Base-by-base conservation (phyloP, 2,329 filamentous ascomycete genomes). In the Gyromitra esculenta region DNA sequence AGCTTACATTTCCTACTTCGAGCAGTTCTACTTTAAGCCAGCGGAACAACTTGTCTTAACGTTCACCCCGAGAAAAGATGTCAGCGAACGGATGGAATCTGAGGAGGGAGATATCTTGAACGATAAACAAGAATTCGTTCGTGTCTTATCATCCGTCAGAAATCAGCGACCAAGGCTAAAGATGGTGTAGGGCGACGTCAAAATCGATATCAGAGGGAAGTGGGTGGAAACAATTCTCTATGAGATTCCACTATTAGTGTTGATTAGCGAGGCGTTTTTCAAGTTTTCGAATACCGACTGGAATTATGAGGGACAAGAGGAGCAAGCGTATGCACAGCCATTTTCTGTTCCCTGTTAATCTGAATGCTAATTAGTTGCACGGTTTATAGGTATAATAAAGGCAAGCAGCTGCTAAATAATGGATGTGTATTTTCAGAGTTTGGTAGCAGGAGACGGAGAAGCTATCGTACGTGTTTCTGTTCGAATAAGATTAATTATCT, bases 181-280 rank as follows among this genome's bases (percentile, higher is more conserved):
- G 15, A 11, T 62, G 9, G 39, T 31, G 39, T 41, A 79, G 56
- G 96, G 96, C 56, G 91, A 94, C 75, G 85, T 97, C 64, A 86
- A 91, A 80, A 90, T 98, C 79, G 86, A 89, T 52, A 91, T 96
- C 78, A 90, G 90, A 80, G 96, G 96, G 8, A 86, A 90, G 70
- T 99, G 96, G 96, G 88, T 93, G 7, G 94, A 97, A 80, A 98
- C 96, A 0, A 99, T 99, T 74, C 88, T 99, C 31, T 99, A 99
- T 85, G 96, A 99, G 85, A 97, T 99, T 74, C 96, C 96, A 0
- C 87, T 99, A 25, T 87, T 99, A 21, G 94, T 96, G 1, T 84
- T 99, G 79, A 93, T 95, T 0, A 97, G 94, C 62, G 95, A 99
- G 84, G 93, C 96, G 64, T 99, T 97, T 85, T 99, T 99, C 87